Evolutionary conservation across 164 flowering plant genomes (phyloP), one percentile per base, ranked within the genome.

Genomic region (Litsea cubeba): DNA sequence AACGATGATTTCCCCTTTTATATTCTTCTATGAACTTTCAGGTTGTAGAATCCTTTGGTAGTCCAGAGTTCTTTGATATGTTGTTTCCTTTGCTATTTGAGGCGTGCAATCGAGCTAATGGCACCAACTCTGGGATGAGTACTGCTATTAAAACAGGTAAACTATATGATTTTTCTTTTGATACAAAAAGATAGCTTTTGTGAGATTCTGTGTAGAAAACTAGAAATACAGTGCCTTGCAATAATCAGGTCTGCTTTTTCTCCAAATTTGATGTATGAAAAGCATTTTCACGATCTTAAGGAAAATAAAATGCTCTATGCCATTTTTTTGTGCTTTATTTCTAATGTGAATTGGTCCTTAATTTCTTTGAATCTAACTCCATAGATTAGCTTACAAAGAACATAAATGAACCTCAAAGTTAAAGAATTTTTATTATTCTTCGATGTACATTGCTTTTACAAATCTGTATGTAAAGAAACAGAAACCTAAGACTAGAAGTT

Each of bases 21-120:
- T 54, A 54, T 73, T 57, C 26, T 20, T 28, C 1, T 32, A 46
- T 57, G 46, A 26, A 28, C 75, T 83, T 84, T 66, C 86, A 95
- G 99, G 91, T 92, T 62, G 79, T 95, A 71, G 84, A 86, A 82
- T 93, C 97, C 58, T 93, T 95, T 81, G 82, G 87, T 22, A 76
- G 80, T 78, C 94, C 97, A 62, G 89, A 88, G 69, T 90, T 91
- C 83, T 92, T 92, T 72, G 82, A 80, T 60, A 63, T 76, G 70
- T 82, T 83, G 72, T 88, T 92, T 66, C 99, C 98, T 11, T 65
- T 84, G 70, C 74, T 95, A 62, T 80, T 80, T 74, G 98, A 91
- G 62, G 87, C 85, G 79, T 89, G 89, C 82, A 84, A 75, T 72
- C 82, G 85, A 17, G 81, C 76, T 23, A 75, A 75, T 73, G 64